Evolutionary conservation across 2,329 filamentous ascomycete genomes (phyloP).

Genomic region (Sclerotinia sclerotiorum): DNA sequence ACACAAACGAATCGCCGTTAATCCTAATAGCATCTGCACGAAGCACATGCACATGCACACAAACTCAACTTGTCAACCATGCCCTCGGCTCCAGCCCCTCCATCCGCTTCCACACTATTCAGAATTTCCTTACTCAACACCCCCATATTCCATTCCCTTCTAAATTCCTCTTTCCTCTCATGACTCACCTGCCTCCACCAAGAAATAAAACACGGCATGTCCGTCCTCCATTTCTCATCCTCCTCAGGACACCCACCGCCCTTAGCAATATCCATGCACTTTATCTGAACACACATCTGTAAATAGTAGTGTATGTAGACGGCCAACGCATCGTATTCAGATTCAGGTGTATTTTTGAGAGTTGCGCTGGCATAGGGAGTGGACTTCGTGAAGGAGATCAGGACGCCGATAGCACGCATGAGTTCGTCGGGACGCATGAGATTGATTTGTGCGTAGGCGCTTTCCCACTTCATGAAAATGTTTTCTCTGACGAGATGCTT

Average conservation of each 20-base stretch:
- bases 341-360: not conserved
- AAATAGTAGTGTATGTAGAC: constrained; percentile 1
- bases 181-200: not conserved
- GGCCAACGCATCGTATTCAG: not conserved
- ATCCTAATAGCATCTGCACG: not conserved
- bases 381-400: not conserved
- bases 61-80: too few species aligned
- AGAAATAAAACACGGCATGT: not conserved
- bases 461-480: not conserved
- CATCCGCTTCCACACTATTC: not conserved
- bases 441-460: not conserved
- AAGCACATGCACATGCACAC: not conserved
- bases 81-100: not conserved
- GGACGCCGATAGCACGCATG: not conserved
- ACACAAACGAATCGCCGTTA: too few species aligned
- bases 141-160: not conserved
- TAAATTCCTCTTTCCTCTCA: not conserved
- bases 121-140: not conserved
- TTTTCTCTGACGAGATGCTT: not conserved
- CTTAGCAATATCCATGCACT: not conserved
- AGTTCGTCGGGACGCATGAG: not conserved
- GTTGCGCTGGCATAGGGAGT: not conserved
- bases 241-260: not conserved
- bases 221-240: not conserved
- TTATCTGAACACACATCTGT: not conserved